Evolutionary conservation across 1,139 yeast species (phyloP), one percentile per base, ranked within the genome.

Genomic region (Sugiyamaella grinbergsii): DNA sequence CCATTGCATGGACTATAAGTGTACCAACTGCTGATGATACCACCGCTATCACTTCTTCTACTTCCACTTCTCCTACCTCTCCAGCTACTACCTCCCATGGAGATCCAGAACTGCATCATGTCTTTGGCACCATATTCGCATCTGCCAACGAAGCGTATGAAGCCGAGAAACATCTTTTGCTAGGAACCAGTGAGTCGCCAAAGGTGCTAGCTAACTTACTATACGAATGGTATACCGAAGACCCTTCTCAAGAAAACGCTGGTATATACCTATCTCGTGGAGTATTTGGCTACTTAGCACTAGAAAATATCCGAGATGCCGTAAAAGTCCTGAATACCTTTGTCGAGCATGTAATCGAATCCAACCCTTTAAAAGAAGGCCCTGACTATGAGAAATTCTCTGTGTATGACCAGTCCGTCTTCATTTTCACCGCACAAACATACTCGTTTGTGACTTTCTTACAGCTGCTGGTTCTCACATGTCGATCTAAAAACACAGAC

Each of bases 61-160:
- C 11, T 33, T 6, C 19, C 11, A 18, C 16, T 33, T 18, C 37
- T 6, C 7, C 37, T 13, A 15, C 37, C 22, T 5, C 22, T 33
- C 4, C 22, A 13, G 18, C 10, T 16, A 4, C 19, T 5, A 4
- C 11, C n/a, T 79, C 79, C 53, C 79, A 79, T 57, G 96, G 96
- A 3, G 96, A 89, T 62, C 75, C 83, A 4, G 83, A 81, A 45
- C 72, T 93, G 52, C 91, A 88, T 63, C 83, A 83, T 58, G 76
- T 84, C 16, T 76, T 91, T 56, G 97, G 96, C 0, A 68, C 74
- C 33, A 84, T 85, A 62, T 73, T 88, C 42, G 69, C 68, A 19
- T 54, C 60, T 16, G 72, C 67, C 10, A 66, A 61, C 54, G 60
- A 63, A 52, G 70, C 70, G 6, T 71, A 75, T 54, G 81, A 77